phyloP scores from a whole-genome alignment of 345 rosid species.

The Lenwebbia sp. region DNA sequence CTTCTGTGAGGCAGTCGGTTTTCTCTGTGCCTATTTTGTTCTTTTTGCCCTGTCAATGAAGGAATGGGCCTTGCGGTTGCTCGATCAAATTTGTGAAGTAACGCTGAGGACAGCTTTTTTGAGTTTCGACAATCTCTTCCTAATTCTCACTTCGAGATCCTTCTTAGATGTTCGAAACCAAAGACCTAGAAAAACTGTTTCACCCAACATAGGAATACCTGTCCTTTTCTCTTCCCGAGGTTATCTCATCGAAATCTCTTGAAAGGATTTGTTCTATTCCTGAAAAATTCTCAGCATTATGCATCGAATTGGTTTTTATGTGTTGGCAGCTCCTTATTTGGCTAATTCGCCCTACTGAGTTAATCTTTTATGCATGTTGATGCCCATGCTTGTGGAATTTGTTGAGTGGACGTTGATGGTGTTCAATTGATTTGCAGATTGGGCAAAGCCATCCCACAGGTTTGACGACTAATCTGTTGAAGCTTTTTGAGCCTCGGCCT shows the following conservation, averaged over 20 bases:
- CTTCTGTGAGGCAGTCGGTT: neutral
- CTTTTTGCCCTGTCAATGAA: neutral
- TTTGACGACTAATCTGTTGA: conserved; percentile 71
- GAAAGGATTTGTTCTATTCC: neutral
- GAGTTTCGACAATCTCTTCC: neutral
- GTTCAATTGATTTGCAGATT: conserved; percentile 44
- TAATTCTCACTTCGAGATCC: neutral
- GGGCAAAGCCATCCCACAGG: conserved; percentile 98
- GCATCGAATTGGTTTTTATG: neutral
- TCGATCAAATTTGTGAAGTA: neutral
- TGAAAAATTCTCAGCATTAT: neutral
- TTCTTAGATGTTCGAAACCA: neutral
- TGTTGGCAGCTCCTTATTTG: neutral
- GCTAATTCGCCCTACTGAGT: neutral
- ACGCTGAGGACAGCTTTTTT: neutral
- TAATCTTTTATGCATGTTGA: neutral
- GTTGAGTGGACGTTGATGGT: neutral
- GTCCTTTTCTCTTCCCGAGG: neutral
- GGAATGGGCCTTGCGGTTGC: neutral
- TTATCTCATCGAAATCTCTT: neutral
- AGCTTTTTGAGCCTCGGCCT: conserved; percentile 87
- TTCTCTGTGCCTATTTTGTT: neutral
- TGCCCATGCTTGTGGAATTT: neutral
- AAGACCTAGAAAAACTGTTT: neutral
- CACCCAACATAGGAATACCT: neutral